phyloP scores from a whole-genome alignment of 441 rosid species.

The Oxalis stricta region DNA sequence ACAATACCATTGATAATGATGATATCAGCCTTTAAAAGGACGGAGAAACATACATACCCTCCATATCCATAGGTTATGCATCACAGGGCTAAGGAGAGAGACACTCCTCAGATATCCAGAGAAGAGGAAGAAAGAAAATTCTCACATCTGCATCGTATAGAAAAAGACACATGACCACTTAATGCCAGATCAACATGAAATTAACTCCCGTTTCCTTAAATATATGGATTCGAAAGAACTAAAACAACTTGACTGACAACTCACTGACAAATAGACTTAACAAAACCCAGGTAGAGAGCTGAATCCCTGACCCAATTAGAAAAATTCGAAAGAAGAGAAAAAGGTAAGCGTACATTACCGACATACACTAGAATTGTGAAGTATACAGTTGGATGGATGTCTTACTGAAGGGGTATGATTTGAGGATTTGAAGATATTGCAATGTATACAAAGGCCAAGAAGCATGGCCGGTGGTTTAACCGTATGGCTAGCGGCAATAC shows the following conservation, averaged over 20 bases:
- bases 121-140: conserved; percentile 81
- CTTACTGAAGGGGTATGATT: conserved; percentile 95
- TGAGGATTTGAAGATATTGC: conserved; percentile 77
- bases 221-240: conserved; percentile 4
- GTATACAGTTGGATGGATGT: too few species aligned
- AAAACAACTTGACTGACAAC: conserved; percentile 46
- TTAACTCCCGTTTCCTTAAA: background rate
- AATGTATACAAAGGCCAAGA: conserved; percentile 75
- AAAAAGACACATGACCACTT: conserved; percentile 10
- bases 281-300: conserved; percentile 67
- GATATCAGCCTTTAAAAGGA: too few species aligned
- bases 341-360: conserved; percentile 1
- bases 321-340: conserved; percentile 5
- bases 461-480: conserved; percentile 80
- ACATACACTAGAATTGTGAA: background rate
- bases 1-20: too few species aligned
- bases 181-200: conserved; percentile 9
- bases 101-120: conserved; percentile 85
- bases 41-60: conserved; percentile 46
- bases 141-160: conserved; percentile 44
- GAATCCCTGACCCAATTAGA: conserved; percentile 76
- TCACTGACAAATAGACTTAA: conserved; percentile 73
- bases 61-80: conserved; percentile 99
- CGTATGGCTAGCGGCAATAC: conserved; percentile 78
- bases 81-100: conserved; percentile 88